Evolutionary conservation across 768 basidiomycete species (phyloP).

Genomic region (Botryobasidium botryosum): DNA sequence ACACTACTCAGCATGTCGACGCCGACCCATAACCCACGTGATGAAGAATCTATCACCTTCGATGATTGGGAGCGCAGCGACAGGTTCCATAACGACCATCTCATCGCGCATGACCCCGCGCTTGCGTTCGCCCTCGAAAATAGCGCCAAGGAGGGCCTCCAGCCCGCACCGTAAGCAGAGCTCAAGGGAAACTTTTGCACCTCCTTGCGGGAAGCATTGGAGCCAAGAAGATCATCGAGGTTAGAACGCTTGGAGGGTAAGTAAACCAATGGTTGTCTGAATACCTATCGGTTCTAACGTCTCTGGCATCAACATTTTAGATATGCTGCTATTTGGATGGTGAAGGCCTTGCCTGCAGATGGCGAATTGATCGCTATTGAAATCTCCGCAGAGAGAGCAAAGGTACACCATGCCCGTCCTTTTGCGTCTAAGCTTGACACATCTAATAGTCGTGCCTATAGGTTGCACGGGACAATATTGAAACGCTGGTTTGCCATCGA

Average conservation of each 20-base stretch:
- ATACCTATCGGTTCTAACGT: not conserved
- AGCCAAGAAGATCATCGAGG: conserved; percentile 44
- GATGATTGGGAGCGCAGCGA: conserved; percentile 7
- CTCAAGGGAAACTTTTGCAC: conserved; percentile 41
- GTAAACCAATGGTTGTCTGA: conserved; percentile 2
- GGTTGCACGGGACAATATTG: conserved; percentile 43
- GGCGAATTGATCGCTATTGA: conserved; percentile 21
- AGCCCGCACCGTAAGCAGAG: conserved; percentile 10
- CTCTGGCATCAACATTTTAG: conserved; percentile 2
- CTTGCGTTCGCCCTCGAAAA: conserved; percentile 8
- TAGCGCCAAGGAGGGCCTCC: conserved; percentile 9
- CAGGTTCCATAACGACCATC: conserved; percentile 8
- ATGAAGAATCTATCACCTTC: not conserved
- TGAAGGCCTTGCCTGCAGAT: conserved; percentile 18
- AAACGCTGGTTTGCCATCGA: conserved; percentile 32
- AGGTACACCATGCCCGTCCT: conserved; percentile 10
- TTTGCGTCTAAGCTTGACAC: no score
- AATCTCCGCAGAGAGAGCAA: conserved; percentile 18
- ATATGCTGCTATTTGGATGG: conserved; percentile 21
- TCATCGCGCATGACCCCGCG: conserved; percentile 8
- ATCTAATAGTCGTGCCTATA: conserved; percentile 17
- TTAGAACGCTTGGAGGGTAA: conserved; percentile 52
- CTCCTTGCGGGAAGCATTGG: conserved; percentile 33
- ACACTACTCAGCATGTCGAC: no score
- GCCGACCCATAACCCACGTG: no score